Base-by-base conservation (phyloP, 192 early-diverging fungal genomes). In the Chytriomyces sp. region DNA sequence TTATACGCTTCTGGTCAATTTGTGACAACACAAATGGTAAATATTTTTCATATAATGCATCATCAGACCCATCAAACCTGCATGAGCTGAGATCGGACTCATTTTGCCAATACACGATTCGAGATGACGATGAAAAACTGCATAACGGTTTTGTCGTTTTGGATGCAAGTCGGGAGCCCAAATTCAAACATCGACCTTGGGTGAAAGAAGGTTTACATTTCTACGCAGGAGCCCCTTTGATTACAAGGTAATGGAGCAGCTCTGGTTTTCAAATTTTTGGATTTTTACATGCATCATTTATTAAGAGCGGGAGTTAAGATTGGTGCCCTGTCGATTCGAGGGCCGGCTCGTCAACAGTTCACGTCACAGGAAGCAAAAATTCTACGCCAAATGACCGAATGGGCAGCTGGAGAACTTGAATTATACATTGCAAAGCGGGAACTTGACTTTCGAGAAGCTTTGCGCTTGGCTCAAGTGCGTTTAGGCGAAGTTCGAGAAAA, bases 61-160 rank as follows among this genome's bases (percentile, higher is more conserved):
- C 41, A 3, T 25, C 30, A 17, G 63, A 65, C 22, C 60, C 72
- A 8, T 62, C 30, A 8, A 25, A 34, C 6, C 4, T 54, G 12
- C 19, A 31, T 25, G 72, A 73, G 41, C 25, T 37, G 6, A 38
- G 72, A 6, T n/a, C 31, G 28, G 72, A 73, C 39, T 62, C 72
- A 14, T 73, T 73, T 33, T 73, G 72, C 31, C 72, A 73, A 28
- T 73, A 73, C 36, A 44, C 61, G 30, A 73, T 73, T n/a, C n/a
- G 72, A 2, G 72, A 73, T 12, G 72, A 53, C 1, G 39, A 59
- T 33, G 33, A 41, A 41, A 41, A 30, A 25, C 2, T 12, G 44
- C 14, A 62, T 14, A 22, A 39, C 32, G 72, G 72, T 3, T 73
- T 73, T 56, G 72, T 73, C 5, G 72, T 73, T 38, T 36, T 73